These are phyloP conservation scores for Verbascum thapsus DNA, from an alignment of 257 asterid genomes.

Conservation along the genomic window DNA sequence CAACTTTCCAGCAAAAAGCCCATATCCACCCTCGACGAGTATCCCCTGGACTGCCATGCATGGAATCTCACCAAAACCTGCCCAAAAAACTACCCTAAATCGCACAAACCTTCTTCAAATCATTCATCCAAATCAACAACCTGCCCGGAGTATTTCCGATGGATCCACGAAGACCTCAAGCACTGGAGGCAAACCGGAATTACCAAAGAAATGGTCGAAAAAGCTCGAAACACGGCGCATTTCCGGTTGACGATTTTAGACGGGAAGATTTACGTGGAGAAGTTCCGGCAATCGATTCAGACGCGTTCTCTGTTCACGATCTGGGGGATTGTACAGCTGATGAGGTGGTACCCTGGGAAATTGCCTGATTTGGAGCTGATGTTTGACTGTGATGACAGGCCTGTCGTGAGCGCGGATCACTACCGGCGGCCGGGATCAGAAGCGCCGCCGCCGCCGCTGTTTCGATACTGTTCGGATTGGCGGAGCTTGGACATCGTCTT, in stretches of 20 bases:
- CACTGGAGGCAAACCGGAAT: constrained; percentile 62
- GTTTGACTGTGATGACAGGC: constrained; percentile 67
- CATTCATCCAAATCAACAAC: constrained; percentile 32
- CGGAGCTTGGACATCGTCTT: constrained; percentile 82
- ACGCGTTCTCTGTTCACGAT: constrained; percentile 60
- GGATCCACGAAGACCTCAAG: constrained; percentile 68
- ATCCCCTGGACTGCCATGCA: constrained; percentile 50
- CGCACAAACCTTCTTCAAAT: constrained; percentile 23
- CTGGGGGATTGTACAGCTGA: constrained; percentile 69
- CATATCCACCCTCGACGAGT: constrained; percentile 27
- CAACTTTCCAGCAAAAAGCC: neutral
- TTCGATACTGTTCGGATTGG: constrained; percentile 81
- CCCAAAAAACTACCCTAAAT: constrained; percentile 45
- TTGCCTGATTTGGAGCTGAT: constrained; percentile 72
- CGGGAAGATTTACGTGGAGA: constrained; percentile 65
- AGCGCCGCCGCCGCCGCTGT: constrained; percentile 57
- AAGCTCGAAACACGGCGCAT: constrained; percentile 53
- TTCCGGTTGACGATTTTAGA: constrained; percentile 51
- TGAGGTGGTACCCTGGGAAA: constrained; percentile 60
- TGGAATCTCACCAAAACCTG: constrained; percentile 58
- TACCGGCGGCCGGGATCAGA: constrained; percentile 43
- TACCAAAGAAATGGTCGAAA: constrained; percentile 49
- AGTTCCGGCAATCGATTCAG: constrained; percentile 56
- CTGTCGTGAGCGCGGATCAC: constrained; percentile 36
- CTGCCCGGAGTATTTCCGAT: constrained; percentile 76